phyloP scores from a whole-genome alignment of 805 yeast species.

The Nakazawaea siamensis region DNA sequence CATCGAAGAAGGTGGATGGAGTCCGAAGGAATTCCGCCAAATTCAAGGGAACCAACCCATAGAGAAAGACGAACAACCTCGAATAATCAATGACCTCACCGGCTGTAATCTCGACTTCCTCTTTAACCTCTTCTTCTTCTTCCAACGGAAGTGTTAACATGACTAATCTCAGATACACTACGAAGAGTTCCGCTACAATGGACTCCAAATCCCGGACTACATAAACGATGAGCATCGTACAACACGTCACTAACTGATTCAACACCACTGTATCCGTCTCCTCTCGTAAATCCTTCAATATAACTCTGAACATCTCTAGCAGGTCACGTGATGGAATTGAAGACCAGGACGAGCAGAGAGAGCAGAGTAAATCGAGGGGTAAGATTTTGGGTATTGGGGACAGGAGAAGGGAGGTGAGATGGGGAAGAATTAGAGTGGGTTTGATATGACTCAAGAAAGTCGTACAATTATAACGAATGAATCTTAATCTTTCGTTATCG shows the following conservation, averaged over 20 bases:
- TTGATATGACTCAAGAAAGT: conserved; percentile 29
- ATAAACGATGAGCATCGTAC: conserved; percentile 34
- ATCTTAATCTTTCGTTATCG: conserved; percentile 38
- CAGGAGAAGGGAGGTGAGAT: no score
- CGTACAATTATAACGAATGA: conserved; percentile 34
- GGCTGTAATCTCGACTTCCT: no score
- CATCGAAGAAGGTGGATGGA: conserved; percentile 26
- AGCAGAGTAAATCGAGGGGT: no score
- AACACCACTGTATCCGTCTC: no score
- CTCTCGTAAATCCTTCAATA: no score
- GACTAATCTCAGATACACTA: conserved; percentile 34
- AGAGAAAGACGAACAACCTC: conserved; percentile 38
- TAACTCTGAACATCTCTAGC: no score
- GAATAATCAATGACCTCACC: no score
- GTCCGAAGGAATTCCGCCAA: conserved; percentile 31
- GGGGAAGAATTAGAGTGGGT: no score
- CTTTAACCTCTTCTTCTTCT: conserved; percentile 9
- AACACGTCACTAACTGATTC: no score
- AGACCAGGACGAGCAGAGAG: no score
- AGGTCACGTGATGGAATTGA: no score
- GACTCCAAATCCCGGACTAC: conserved; percentile 25
- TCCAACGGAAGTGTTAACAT: conserved; percentile 26
- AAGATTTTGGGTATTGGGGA: no score
- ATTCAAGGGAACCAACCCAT: conserved; percentile 51
- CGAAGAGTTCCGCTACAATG: conserved; percentile 32